These are phyloP conservation scores for Solanum hybrid DNA, from an alignment of 305 asterid genomes.

Conservation along the genomic window DNA sequence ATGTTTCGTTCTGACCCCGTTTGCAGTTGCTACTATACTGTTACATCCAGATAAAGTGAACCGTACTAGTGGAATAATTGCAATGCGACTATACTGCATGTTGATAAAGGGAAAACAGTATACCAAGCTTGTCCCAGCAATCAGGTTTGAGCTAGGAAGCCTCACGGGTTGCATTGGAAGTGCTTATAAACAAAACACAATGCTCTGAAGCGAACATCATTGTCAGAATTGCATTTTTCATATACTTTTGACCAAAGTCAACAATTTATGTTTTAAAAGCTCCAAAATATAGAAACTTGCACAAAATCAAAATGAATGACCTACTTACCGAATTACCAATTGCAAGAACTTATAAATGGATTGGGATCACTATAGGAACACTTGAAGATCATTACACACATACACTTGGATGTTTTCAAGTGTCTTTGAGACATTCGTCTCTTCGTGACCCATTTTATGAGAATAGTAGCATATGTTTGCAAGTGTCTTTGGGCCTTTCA, in stretches of 20 bases:
- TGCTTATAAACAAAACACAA: background rate
- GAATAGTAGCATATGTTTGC: background rate
- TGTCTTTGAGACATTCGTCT: background rate
- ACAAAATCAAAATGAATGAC: background rate
- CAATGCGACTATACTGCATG: background rate
- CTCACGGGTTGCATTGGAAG: background rate
- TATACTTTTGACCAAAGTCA: background rate
- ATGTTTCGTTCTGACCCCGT: background rate
- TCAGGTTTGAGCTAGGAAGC: background rate
- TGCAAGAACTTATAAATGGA: background rate
- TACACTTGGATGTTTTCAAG: background rate
- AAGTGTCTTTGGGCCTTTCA: background rate
- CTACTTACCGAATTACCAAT: background rate
- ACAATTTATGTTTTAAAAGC: background rate
- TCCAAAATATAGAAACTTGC: background rate
- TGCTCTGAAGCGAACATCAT: background rate
- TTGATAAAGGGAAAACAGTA: background rate
- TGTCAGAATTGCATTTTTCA: background rate
- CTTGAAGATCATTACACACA: background rate
- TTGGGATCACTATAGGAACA: background rate
- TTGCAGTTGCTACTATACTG: background rate
- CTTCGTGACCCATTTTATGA: background rate
- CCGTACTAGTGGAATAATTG: background rate
- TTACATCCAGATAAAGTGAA: background rate
- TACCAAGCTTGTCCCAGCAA: background rate